Percentiles rank a stretch among this genome's conserved stretches.
These are phyloP conservation scores for Sphaerosporella brunnea DNA, from an alignment of 495 filamentous ascomycete species.

Conservation along the genomic window DNA sequence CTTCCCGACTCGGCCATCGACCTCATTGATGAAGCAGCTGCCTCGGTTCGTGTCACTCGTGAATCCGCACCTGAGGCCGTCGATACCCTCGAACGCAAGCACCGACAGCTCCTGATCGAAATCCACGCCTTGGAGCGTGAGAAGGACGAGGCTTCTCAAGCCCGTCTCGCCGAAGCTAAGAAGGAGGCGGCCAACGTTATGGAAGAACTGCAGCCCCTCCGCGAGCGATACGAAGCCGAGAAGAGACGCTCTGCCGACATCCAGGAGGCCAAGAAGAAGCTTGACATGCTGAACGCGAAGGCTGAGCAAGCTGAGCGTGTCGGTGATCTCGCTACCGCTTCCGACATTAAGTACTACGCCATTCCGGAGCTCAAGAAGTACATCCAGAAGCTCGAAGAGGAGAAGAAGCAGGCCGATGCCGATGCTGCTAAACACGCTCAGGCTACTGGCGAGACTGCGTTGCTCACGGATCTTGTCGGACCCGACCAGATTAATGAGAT, in stretches of 20 bases:
- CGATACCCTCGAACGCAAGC: slow-evolving; percentile 74
- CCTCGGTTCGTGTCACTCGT: slow-evolving; percentile 79
- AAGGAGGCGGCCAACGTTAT: slow-evolving; percentile 79
- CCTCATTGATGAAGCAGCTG: slow-evolving; percentile 87
- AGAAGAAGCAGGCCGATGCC: slow-evolving; percentile 60
- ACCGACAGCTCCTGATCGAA: slow-evolving; percentile 84
- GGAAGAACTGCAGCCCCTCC: slow-evolving; percentile 78
- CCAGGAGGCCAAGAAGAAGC: slow-evolving; percentile 89
- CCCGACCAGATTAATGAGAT: slow-evolving; percentile 99
- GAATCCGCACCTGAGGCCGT: slow-evolving; percentile 91
- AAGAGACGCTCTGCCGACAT: slow-evolving; percentile 73
- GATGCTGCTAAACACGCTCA: slow-evolving; percentile 43
- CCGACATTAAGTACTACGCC: slow-evolving; percentile 90
- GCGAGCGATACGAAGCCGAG: slow-evolving; percentile 89
- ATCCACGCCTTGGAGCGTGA: slow-evolving; percentile 87
- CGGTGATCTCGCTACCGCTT: slow-evolving; percentile 62
- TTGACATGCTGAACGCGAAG: slow-evolving; percentile 73
- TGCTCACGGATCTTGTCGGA: slow-evolving; percentile 79
- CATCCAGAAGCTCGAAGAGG: slow-evolving; percentile 62
- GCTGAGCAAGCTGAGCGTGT: slow-evolving; percentile 76
- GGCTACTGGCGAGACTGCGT: slow-evolving; percentile 37
- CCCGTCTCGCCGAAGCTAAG: slow-evolving; percentile 61
- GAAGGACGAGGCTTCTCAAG: slow-evolving; percentile 79
- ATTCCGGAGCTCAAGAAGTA: slow-evolving; percentile 74
- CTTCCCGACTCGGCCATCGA: slow-evolving; percentile 94